These are phyloP conservation scores for Bullera alba DNA, from an alignment of 768 basidiomycete species.

Conservation along the genomic window DNA sequence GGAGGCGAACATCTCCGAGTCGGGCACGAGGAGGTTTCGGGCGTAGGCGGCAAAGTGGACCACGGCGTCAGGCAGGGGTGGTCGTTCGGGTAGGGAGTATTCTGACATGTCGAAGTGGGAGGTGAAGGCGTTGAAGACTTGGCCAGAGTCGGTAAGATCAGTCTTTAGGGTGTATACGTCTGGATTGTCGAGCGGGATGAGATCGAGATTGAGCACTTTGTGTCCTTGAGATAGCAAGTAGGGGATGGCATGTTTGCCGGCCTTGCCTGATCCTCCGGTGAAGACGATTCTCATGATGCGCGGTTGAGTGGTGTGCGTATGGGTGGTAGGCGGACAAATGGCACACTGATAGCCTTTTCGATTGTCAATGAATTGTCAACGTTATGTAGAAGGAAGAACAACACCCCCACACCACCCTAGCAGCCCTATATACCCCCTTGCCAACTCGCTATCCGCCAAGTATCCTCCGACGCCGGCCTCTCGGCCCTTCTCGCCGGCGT, in stretches of 20 bases:
- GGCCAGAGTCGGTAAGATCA: slow-evolving; percentile 40
- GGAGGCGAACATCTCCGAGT: slow-evolving; percentile 32
- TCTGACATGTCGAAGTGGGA: slow-evolving; percentile 35
- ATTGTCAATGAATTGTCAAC: too few species aligned
- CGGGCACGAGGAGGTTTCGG: slow-evolving; percentile 40
- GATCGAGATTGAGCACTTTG: slow-evolving; percentile 42
- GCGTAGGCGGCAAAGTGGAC: slow-evolving; percentile 43
- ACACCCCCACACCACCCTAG: too few species aligned
- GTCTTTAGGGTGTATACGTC: slow-evolving; percentile 40
- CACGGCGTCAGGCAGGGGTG: slow-evolving; percentile 24
- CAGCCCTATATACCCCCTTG: too few species aligned
- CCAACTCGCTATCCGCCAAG: too few species aligned
- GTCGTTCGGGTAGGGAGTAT: slow-evolving; percentile 23
- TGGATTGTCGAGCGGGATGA: slow-evolving; percentile 32
- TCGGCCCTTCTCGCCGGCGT: too few species aligned
- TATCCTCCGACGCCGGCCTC: too few species aligned
- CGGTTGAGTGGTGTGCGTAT: too few species aligned
- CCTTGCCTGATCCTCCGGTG: slow-evolving; percentile 43
- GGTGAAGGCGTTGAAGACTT: slow-evolving; percentile 43
- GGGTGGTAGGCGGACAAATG: too few species aligned
- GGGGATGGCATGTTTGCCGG: slow-evolving; percentile 40
- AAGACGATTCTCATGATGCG: slow-evolving; percentile 42
- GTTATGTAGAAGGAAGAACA: too few species aligned
- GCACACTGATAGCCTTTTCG: too few species aligned
- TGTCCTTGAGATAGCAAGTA: slow-evolving; percentile 40